Conservation (phyloP, 305 asterid genomes). For the Fraxinus nigra region DNA sequence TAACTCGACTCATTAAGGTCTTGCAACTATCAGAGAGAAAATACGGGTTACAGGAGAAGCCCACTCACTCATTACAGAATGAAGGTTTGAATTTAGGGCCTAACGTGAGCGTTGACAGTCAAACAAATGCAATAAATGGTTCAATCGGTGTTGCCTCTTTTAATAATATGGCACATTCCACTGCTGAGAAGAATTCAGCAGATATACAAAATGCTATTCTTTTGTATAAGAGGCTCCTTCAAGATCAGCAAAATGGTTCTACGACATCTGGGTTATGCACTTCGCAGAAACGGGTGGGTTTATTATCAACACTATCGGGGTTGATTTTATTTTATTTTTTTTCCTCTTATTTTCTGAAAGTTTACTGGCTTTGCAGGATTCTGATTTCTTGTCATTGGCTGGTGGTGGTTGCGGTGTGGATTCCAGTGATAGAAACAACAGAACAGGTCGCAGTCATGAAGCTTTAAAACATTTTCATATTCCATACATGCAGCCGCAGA, state of each 20-base stretch:
- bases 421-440: slow-evolving; percentile 20
- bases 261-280: slow-evolving; percentile 30
- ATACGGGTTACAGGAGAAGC: slow-evolving; percentile 33
- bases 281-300: slow-evolving; percentile 44
- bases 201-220: slow-evolving; percentile 48
- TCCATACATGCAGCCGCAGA: slow-evolving; percentile 37
- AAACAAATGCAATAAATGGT: slow-evolving; percentile 19
- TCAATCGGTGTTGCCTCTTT: slow-evolving; percentile 23
- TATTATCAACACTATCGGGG: slow-evolving; percentile 9
- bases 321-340: not conserved
- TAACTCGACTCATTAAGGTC: slow-evolving; percentile 54
- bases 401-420: slow-evolving; percentile 31
- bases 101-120: slow-evolving; percentile 17
- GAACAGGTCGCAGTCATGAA: slow-evolving; percentile 27
- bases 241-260: slow-evolving; percentile 51
- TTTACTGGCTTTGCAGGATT: slow-evolving; percentile 33
- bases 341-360: not conserved
- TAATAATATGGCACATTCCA: slow-evolving; percentile 10
- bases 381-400: slow-evolving; percentile 46
- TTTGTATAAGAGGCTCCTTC: slow-evolving; percentile 49
- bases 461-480: slow-evolving; percentile 23
- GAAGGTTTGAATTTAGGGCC: slow-evolving; percentile 33
- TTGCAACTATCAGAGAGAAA: slow-evolving; percentile 37
- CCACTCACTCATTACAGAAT: slow-evolving; percentile 27
- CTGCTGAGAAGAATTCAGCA: slow-evolving; percentile 33